Percentiles rank a stretch among this genome's conserved stretches.
Conservation (phyloP, 2,329 filamentous ascomycete genomes). For the Alternaria atra region DNA sequence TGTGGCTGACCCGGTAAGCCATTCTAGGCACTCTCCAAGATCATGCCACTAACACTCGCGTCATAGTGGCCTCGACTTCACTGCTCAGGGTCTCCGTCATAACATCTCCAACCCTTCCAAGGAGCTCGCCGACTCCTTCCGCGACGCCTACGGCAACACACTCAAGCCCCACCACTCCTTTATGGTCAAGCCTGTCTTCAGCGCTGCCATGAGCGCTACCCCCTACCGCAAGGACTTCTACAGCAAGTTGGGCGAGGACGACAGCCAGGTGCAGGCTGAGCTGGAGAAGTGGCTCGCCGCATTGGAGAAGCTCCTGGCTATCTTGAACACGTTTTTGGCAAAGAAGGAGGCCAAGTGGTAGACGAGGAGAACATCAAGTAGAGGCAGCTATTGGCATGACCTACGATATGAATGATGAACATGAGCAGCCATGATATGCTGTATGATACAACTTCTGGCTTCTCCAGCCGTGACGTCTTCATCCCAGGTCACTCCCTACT, state of each 20-base stretch:
- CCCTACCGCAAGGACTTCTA: constrained; percentile 97
- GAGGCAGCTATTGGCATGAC: not conserved
- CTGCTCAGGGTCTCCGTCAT: constrained; percentile 79
- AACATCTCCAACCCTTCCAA: constrained; percentile 74
- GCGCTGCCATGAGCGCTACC: constrained; percentile 88
- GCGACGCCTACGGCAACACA: constrained; percentile 80
- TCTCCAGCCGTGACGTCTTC: not conserved
- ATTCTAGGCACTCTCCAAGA: constrained; percentile 4
- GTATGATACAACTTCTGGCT: not conserved
- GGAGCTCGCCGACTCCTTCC: constrained; percentile 89
- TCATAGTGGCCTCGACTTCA: constrained; percentile 91
- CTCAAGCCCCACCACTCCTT: constrained; percentile 93
- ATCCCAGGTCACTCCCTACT: not conserved
- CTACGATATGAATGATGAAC: constrained; percentile 4
- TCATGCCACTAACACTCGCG: not conserved
- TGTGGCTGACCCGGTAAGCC: constrained; percentile 87
- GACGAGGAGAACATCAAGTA: not conserved
- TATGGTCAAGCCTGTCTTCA: constrained; percentile 90
- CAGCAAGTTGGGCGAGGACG: constrained; percentile 77
- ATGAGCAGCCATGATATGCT: not conserved
- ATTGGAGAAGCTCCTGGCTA: constrained; percentile 79
- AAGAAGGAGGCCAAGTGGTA: constrained; percentile 49
- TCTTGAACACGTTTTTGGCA: constrained; percentile 70
- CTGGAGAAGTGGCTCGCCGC: constrained; percentile 77
- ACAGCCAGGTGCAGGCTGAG: constrained; percentile 68